Evolutionary conservation across 2,329 filamentous ascomycete species (phyloP), one percentile per base, ranked within the genome.

Genomic region (Chaetomium sp.): DNA sequence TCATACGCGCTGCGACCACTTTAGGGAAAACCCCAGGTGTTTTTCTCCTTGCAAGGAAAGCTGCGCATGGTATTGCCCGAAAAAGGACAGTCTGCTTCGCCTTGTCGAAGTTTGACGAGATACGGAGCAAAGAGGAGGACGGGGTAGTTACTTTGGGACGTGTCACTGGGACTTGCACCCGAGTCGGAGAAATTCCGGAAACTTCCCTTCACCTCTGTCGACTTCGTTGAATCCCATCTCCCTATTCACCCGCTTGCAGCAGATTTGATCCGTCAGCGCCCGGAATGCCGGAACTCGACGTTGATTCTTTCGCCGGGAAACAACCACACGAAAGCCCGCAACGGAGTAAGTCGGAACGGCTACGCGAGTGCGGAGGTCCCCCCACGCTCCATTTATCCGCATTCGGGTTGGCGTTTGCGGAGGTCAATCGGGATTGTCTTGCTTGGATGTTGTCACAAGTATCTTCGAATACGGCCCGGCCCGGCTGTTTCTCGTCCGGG

Each of bases 301-400:
- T n/a, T 19, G 19, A 13, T 13, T 19, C 7, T 29, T 42, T n/a
- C n/a, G 51, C 3, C 27, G 10, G n/a, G 10, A 33, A 56, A 12
- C 13, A 56, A 23, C 31, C 6, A 23, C 7, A 42, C 38, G 13
- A 21, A 23, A 33, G 12, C 31, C 53, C 45, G 33, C 45, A 51
- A n/a, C 60, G 60, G 60, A 57, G 54, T 6, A 63, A 51, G 8
- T 63, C 60, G 60, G 60, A 50, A 29, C 29, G 19, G 1, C 16
- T 13, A 19, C 27, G 50, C 50, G n/a, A n/a, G 38, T 42, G 38
- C 19, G 13, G 10, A 21, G 6, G n/a, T 21, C 19, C 29, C 57
- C 57, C 47, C 47, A 53, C 50, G 13, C 29, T 38, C 13, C 9
- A 19, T 42, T 53, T 27, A 47, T n/a, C 45, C 45, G 45, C n/a